Conservation (phyloP, 2,329 filamentous ascomycete species). For the Pyrenochaeta sp. region DNA sequence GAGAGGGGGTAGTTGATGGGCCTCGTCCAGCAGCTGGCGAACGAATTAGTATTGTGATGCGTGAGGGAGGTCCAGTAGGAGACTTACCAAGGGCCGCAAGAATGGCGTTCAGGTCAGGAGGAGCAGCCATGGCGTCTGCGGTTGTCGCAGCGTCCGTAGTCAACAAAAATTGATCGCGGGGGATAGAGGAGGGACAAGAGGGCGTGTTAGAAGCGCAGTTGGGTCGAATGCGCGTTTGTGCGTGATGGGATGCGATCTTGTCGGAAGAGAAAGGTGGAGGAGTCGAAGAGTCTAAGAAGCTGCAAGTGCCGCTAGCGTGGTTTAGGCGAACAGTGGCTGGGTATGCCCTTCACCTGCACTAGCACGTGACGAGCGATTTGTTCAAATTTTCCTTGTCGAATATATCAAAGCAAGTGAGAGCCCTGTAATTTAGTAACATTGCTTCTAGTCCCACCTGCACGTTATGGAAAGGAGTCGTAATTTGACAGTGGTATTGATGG, state of each 20-base stretch:
- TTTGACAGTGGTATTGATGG: not conserved
- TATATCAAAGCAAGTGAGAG: not conserved
- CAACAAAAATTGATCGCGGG: slow-evolving; percentile 1
- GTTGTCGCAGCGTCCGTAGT: slow-evolving; percentile 6
- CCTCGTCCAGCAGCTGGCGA: slow-evolving; percentile 56
- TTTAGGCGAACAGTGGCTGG: not conserved
- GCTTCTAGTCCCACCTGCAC: not conserved
- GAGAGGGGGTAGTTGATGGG: slow-evolving; percentile 58
- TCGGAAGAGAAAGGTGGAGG: slow-evolving; percentile 21
- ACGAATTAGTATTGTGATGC: slow-evolving; percentile 14
- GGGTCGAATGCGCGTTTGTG: slow-evolving; percentile 15
- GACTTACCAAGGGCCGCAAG: slow-evolving; percentile 49
- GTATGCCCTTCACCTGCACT: not conserved
- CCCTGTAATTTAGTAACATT: too few species aligned
- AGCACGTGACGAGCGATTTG: not conserved
- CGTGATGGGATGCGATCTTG: slow-evolving; percentile 23
- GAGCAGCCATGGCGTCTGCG: slow-evolving; percentile 42
- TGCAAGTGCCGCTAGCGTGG: slow-evolving; percentile 1
- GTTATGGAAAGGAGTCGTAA: not conserved
- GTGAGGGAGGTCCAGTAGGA: not conserved
- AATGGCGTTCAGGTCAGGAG: slow-evolving; percentile 50
- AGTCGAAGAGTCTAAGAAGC: slow-evolving; percentile 2
- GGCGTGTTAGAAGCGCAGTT: slow-evolving; percentile 2
- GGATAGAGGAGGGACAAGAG: not conserved
- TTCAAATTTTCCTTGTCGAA: not conserved